Percentiles rank a stretch among this genome's conserved stretches.
Evolutionary conservation across 306 rosid species (phyloP).

Genomic region (Benincasa hispida): DNA sequence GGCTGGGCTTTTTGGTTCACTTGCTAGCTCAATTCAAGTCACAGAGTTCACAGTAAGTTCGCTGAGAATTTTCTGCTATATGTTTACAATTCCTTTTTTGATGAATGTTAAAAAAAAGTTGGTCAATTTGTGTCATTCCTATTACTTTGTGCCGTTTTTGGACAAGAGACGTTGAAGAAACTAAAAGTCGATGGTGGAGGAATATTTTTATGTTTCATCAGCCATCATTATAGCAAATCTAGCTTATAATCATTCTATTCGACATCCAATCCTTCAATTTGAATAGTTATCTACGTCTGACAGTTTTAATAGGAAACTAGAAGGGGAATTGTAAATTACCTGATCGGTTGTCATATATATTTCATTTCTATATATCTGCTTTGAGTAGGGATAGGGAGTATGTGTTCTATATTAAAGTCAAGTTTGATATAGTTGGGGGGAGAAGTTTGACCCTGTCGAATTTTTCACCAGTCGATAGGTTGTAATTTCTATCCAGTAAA

Average conservation of each 20-base stretch:
- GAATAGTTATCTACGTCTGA: background rate
- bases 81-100: background rate
- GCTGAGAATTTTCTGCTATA: slow-evolving; percentile 4
- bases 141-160: slow-evolving; percentile 1
- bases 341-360: background rate
- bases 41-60: slow-evolving; percentile 91
- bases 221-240: background rate
- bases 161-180: background rate
- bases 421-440: background rate
- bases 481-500: too few relatives aligned
- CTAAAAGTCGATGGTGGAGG: background rate
- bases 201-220: background rate
- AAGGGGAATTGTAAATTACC: background rate
- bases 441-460: background rate
- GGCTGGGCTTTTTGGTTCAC: slow-evolving; percentile 81
- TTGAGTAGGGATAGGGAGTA: background rate
- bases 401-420: background rate
- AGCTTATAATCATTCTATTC: background rate
- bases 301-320: background rate
- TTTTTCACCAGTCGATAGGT: too few relatives aligned
- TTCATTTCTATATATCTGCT: background rate
- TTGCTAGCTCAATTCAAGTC: slow-evolving; percentile 74
- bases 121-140: background rate
- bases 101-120: background rate
- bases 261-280: background rate